phyloP scores from a whole-genome alignment of 2,329 filamentous ascomycete genomes.

The Penicillium palitans region DNA sequence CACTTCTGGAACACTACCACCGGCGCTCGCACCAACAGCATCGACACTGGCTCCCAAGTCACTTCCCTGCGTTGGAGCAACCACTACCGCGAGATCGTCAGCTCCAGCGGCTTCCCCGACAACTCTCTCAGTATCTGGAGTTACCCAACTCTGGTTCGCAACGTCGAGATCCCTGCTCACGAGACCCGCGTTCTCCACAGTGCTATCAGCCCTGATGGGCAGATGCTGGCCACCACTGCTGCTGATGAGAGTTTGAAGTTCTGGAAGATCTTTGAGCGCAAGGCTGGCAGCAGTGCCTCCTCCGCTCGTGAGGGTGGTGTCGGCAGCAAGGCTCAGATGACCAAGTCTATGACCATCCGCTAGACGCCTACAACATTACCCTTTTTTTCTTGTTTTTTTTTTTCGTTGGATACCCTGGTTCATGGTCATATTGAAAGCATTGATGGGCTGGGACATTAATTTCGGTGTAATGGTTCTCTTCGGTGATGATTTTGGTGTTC shows the following conservation, averaged over 20 bases:
- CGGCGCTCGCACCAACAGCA: constrained; percentile 96
- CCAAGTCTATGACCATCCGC: constrained; percentile 93
- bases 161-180: constrained; percentile 95
- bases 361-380: constrained; percentile 46
- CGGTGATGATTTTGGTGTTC: constrained; percentile 1
- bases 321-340: constrained; percentile 77
- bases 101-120: constrained; percentile 97
- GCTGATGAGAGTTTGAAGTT: constrained; percentile 98
- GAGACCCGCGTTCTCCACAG: constrained; percentile 96
- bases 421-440: constrained; percentile 19
- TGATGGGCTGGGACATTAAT: constrained; percentile 24
- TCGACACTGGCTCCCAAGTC: constrained; percentile 96
- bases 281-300: constrained; percentile 70
- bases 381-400: constrained; percentile 2
- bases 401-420: constrained; percentile 23
- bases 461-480: constrained; percentile 18
- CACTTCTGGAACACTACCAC: constrained; percentile 99
- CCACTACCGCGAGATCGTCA: constrained; percentile 96
- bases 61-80: constrained; percentile 96
- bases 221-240: constrained; percentile 94
- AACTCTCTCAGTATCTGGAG: constrained; percentile 99
- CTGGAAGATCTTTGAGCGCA: constrained; percentile 99
- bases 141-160: constrained; percentile 95
- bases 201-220: constrained; percentile 93
- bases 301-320: constrained; percentile 64